Evolutionary conservation across 805 yeast genomes (phyloP).

Genomic region (Brettanomyces anomalus): DNA sequence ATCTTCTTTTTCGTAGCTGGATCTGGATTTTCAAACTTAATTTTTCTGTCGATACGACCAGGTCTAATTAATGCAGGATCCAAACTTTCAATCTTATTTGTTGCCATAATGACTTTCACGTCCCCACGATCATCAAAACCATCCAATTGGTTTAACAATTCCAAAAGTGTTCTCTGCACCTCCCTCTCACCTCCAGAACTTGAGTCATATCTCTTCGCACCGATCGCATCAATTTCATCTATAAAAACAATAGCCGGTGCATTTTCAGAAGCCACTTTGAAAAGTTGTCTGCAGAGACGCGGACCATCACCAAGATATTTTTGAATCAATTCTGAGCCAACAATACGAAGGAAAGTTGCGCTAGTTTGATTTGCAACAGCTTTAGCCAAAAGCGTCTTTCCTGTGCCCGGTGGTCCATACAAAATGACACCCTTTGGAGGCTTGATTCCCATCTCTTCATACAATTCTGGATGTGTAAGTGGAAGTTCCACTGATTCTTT

Average conservation of each 20-base stretch:
- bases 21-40: slow-evolving; percentile 93
- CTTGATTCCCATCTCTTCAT: slow-evolving; percentile 97
- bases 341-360: slow-evolving; percentile 92
- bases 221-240: slow-evolving; percentile 98
- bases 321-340: slow-evolving; percentile 94
- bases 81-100: slow-evolving; percentile 85
- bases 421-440: slow-evolving; percentile 97
- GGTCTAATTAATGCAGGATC: slow-evolving; percentile 97
- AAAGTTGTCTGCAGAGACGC: slow-evolving; percentile 83
- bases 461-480: slow-evolving; percentile 89
- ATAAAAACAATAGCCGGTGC: slow-evolving; percentile 98
- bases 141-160: slow-evolving; percentile 86
- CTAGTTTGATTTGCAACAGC: slow-evolving; percentile 98
- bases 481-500: slow-evolving; percentile 97
- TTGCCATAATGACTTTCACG: slow-evolving; percentile 97
- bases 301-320: slow-evolving; percentile 98
- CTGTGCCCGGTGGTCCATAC: slow-evolving; percentile 98
- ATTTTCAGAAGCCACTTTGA: slow-evolving; percentile 93
- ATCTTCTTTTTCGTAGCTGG: slow-evolving; percentile 89
- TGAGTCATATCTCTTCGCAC: slow-evolving; percentile 93
- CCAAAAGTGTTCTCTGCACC: slow-evolving; percentile 96
- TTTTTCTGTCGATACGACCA: slow-evolving; percentile 94
- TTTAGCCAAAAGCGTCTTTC: slow-evolving; percentile 89
- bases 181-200: slow-evolving; percentile 95
- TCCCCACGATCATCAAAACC: slow-evolving; percentile 97